Evolutionary conservation across 116 monocot genomes (phyloP).

Genomic region (Phalaenopsis hybrid): DNA sequence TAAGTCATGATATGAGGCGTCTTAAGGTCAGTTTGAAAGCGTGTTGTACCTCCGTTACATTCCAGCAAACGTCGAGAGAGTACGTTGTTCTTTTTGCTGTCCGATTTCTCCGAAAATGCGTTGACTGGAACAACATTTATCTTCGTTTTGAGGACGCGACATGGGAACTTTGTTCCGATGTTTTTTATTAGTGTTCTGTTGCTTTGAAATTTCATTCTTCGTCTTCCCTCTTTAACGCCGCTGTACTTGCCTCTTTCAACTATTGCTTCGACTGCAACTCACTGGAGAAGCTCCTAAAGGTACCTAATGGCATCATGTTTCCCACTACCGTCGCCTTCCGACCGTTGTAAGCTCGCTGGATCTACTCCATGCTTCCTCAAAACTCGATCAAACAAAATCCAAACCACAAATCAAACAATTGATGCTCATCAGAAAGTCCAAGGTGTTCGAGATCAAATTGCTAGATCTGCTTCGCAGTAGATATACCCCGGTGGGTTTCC

Average conservation of each 20-base stretch:
- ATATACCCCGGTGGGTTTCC: conserved; percentile 14
- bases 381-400: background rate
- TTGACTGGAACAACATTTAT: too few species aligned
- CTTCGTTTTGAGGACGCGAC: too few species aligned
- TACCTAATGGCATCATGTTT: conserved; percentile 26
- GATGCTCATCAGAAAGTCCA: conserved; percentile 5
- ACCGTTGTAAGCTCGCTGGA: background rate
- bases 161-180: too few species aligned
- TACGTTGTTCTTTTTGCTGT: too few species aligned
- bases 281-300: conserved; percentile 10
- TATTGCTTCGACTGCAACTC: background rate
- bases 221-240: background rate
- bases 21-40: too few species aligned
- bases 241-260: background rate
- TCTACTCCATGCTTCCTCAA: background rate
- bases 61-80: too few species aligned
- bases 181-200: too few species aligned
- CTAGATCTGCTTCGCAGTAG: background rate
- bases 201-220: too few species aligned
- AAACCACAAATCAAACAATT: background rate
- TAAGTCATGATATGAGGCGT: too few species aligned
- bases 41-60: too few species aligned
- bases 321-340: conserved; percentile 16
- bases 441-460: conserved; percentile 13
- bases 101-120: too few species aligned